Conservation (phyloP, 768 basidiomycete species). For the Saitozyma sp. region DNA sequence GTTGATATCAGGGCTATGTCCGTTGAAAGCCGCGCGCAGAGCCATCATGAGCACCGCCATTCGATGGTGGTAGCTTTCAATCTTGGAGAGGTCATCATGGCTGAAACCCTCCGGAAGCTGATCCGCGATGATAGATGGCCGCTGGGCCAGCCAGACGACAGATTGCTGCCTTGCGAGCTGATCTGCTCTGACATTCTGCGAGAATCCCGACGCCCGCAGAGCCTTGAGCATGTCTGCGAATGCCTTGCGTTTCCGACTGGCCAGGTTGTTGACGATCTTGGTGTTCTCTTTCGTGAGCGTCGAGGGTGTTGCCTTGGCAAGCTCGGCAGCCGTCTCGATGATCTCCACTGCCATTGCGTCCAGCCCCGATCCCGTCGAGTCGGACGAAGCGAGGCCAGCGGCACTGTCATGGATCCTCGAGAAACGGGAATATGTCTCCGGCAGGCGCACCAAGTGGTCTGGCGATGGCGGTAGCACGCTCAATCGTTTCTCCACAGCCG, state of each 20-base stretch:
- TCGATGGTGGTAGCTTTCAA: conserved; percentile 53
- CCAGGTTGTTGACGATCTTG: conserved; percentile 64
- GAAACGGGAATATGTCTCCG: conserved; percentile 55
- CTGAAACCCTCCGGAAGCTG: conserved; percentile 11
- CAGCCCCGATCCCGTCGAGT: conserved; percentile 47
- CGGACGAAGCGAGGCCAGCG: conserved; percentile 22
- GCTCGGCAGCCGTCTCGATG: conserved; percentile 51
- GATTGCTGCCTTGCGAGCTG: conserved; percentile 58
- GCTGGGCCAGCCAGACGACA: conserved; percentile 28
- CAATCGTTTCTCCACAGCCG: not conserved
- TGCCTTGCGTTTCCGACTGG: conserved; percentile 81
- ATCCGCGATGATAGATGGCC: conserved; percentile 16
- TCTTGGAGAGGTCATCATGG: conserved; percentile 8
- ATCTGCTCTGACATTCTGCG: conserved; percentile 70
- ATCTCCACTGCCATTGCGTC: conserved; percentile 66
- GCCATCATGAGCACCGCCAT: conserved; percentile 66
- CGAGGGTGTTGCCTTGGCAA: conserved; percentile 54
- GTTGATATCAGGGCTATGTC: conserved; percentile 77
- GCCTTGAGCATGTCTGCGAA: conserved; percentile 90
- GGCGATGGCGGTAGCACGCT: not conserved
- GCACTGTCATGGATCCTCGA: conserved; percentile 58
- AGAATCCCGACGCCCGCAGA: conserved; percentile 73
- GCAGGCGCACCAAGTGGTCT: conserved; percentile 42
- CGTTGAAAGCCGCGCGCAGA: conserved; percentile 63
- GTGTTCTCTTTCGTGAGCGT: conserved; percentile 59